A percentile compares a stretch with the other conserved stretches of the same genome.
Evolutionary conservation across 2,329 filamentous ascomycete species (phyloP).

Genomic region (Mycosphaerella arachidis): DNA sequence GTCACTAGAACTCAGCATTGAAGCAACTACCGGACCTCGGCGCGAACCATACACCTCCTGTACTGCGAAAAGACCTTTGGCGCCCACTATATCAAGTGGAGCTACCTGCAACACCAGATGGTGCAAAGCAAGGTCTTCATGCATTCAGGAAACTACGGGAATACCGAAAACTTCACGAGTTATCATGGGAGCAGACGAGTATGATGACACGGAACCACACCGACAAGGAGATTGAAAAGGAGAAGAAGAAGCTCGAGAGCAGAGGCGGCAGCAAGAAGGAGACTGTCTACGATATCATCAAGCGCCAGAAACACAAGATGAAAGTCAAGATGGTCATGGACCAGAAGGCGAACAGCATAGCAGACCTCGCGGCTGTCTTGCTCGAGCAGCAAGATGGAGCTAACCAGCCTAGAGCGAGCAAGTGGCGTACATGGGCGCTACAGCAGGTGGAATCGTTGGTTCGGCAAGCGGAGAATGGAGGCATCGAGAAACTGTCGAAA

Average conservation of each 20-base stretch:
- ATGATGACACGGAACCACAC: slow-evolving; percentile 36
- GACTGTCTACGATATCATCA: slow-evolving; percentile 29
- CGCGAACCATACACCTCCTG: slow-evolving; percentile 58
- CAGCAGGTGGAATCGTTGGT: slow-evolving; percentile 22
- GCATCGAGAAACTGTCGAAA: slow-evolving; percentile 17
- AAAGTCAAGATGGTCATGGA: slow-evolving; percentile 56
- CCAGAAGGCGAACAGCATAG: slow-evolving; percentile 60
- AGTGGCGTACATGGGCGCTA: slow-evolving; percentile 14
- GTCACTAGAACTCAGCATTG: slow-evolving; percentile 40
- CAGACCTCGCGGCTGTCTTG: slow-evolving; percentile 56
- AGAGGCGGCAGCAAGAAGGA: slow-evolving; percentile 31
- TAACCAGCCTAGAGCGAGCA: slow-evolving; percentile 18
- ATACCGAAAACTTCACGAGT: slow-evolving; percentile 56
- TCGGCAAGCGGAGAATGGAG: slow-evolving; percentile 10
- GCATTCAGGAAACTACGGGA: slow-evolving; percentile 58
- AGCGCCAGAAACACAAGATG: slow-evolving; percentile 42
- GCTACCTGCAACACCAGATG: slow-evolving; percentile 44
- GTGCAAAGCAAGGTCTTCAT: slow-evolving; percentile 44
- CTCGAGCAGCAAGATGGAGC: slow-evolving; percentile 41
- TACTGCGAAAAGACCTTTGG: slow-evolving; percentile 60
- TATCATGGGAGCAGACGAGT: slow-evolving; percentile 42
- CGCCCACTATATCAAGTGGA: slow-evolving; percentile 55
- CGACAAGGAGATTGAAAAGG: slow-evolving; percentile 37
- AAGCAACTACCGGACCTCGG: slow-evolving; percentile 59
- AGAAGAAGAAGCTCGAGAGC: slow-evolving; percentile 36